Percentiles rank a stretch among this genome's conserved stretches.
These are phyloP conservation scores for Persicaria maculosa DNA, from an alignment of 148 eudicot species.

Conservation along the genomic window DNA sequence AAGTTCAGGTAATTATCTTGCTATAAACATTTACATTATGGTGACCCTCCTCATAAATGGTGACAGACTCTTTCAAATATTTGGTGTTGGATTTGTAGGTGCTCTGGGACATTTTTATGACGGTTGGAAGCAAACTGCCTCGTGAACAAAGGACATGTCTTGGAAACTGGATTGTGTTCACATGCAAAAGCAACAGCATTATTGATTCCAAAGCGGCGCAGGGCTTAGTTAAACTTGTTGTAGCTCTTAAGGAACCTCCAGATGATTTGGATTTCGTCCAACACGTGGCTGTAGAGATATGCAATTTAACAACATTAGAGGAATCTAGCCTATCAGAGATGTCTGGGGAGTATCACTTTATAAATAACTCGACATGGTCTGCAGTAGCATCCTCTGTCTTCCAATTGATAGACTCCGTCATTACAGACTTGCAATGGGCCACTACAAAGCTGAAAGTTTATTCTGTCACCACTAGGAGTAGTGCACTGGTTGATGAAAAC, in stretches of 20 bases:
- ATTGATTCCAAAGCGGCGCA: constrained; percentile 37
- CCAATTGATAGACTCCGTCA: constrained; percentile 34
- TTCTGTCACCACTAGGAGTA: constrained; percentile 19
- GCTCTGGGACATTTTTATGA: constrained; percentile 35
- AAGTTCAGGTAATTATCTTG: constrained; percentile 38
- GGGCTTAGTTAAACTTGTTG: constrained; percentile 28
- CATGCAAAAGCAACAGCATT: constrained; percentile 31
- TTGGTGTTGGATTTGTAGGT: constrained; percentile 22
- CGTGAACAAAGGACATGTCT: constrained; percentile 27
- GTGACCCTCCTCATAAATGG: background rate
- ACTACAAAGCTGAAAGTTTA: constrained; percentile 32
- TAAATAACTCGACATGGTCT: constrained; percentile 30
- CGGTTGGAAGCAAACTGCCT: constrained; percentile 36
- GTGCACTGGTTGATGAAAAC: constrained; percentile 18
- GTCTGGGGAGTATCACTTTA: constrained; percentile 30
- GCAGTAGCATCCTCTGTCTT: constrained; percentile 31
- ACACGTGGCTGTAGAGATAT: constrained; percentile 37
- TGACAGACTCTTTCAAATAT: background rate
- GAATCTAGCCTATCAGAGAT: constrained; percentile 21
- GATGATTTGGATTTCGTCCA: constrained; percentile 39
- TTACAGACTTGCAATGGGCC: constrained; percentile 38
- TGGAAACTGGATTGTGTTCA: constrained; percentile 29
- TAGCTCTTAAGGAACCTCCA: constrained; percentile 27
- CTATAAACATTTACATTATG: background rate
- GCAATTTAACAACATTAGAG: constrained; percentile 31